These are phyloP conservation scores for Cercospora zeina DNA, from an alignment of 2,329 filamentous ascomycete genomes.

Conservation along the genomic window DNA sequence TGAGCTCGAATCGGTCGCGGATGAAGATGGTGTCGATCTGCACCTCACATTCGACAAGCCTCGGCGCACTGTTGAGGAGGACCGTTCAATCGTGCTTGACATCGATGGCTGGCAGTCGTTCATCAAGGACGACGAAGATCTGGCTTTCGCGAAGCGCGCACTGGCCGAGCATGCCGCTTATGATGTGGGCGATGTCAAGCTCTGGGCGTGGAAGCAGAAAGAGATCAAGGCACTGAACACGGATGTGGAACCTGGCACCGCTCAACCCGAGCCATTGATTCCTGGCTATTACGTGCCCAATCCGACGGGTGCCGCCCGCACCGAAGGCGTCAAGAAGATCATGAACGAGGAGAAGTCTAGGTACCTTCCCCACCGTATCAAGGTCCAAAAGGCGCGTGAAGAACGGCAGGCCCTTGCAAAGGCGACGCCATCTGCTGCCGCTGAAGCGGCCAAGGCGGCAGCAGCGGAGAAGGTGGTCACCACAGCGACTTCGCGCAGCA, in stretches of 20 bases:
- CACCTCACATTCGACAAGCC: conserved; percentile 61
- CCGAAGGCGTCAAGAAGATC: conserved; percentile 93
- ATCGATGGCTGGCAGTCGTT: conserved; percentile 69
- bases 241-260: conserved; percentile 56
- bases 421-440: conserved; percentile 62
- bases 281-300: conserved; percentile 81
- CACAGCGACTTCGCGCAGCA: conserved; percentile 88
- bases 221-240: conserved; percentile 69
- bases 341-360: conserved; percentile 97
- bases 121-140: conserved; percentile 68
- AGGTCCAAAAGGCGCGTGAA: conserved; percentile 86
- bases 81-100: conserved; percentile 63
- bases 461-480: conserved; percentile 74
- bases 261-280: conserved; percentile 56
- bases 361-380: conserved; percentile 95
- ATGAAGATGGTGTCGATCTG: conserved; percentile 57
- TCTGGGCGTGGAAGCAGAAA: conserved; percentile 72
- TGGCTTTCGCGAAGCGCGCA: conserved; percentile 57
- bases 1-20: conserved; percentile 52
- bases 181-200: conserved; percentile 58
- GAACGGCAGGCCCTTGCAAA: conserved; percentile 78
- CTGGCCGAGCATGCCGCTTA: conserved; percentile 51
- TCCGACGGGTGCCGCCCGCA: conserved; percentile 78
- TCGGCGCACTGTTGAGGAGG: conserved; percentile 65
- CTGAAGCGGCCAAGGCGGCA: conserved; percentile 65